Base-by-base conservation (phyloP, 1,284 basidiomycete species). In the Rugiboletus extremiorientalis region DNA sequence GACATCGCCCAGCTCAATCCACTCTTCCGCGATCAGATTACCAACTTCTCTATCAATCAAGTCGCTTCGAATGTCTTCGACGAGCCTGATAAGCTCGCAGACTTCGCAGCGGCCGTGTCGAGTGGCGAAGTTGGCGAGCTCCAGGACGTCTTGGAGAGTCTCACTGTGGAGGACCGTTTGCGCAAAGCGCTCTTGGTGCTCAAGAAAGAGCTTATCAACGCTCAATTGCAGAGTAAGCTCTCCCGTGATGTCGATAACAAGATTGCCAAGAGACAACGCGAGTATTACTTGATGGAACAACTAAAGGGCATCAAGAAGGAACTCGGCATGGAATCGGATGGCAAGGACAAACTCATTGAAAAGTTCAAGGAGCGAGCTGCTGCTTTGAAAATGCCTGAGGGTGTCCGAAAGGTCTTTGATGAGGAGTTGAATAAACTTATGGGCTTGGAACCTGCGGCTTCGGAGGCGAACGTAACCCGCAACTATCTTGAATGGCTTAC, bases 241-340 rank as follows among this genome's bases (percentile, higher is more conserved):
- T 89, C 91, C 16, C 85, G 93, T 41, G 96, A 99, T 66, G 95
- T 99, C 25, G 95, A 99, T 72, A 86, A 79, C 78, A 98, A 98
- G 80, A 98, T 99, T 60, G 94, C 94, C 49, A 98, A 98, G 76
- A 84, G 96, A 18, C 96, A 99, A 73, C 82, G 96, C 58, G 97
- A 99, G 78, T 98, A 97, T 72, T 98, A 97, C 75, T 80, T 99
- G 57, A 96, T 94, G 91, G 97, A 99, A 74, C 97, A 99, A 76
- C 84, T 99, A 60, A 98, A 97, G 76, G 95, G 94, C 3, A 99
- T 99, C 77, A 98, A 99, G 82, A 97, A 96, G 79, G 97, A 98
- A 76, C 83, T 99, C 10, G 96, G 96, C 7, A 93, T 98, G 85
- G 94, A 96, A 76, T 90, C 88, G 34, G 96, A 99, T 67, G 96